These are phyloP conservation scores for Glonium stellatum DNA, from an alignment of 495 filamentous ascomycete species.

Conservation along the genomic window DNA sequence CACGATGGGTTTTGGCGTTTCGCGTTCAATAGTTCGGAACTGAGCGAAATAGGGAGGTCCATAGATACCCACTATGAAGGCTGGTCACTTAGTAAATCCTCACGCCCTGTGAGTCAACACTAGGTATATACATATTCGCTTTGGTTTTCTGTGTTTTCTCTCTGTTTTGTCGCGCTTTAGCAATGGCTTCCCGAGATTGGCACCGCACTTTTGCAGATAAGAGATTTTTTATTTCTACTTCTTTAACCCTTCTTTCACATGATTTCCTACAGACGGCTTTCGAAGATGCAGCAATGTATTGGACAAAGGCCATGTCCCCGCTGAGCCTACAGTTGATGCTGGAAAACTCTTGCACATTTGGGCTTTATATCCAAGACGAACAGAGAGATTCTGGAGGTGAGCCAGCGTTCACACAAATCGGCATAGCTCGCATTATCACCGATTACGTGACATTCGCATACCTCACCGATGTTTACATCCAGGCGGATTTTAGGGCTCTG, in stretches of 20 bases:
- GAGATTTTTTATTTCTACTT: conserved; percentile 29
- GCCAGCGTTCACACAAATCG: conserved; percentile 40
- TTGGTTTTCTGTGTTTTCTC: background rate
- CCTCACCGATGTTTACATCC: conserved; percentile 61
- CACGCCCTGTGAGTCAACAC: conserved; percentile 3
- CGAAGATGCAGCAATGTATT: conserved; percentile 29
- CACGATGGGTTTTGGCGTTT: no score
- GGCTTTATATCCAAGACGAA: conserved; percentile 22
- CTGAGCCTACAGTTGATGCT: conserved; percentile 24
- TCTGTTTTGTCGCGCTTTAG: background rate
- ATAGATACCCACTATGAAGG: no score
- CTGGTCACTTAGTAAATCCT: background rate
- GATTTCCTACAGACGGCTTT: conserved; percentile 33
- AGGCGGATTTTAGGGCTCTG: conserved; percentile 48
- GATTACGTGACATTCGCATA: conserved; percentile 61
- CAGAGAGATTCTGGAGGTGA: background rate
- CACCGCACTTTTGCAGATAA: conserved; percentile 6
- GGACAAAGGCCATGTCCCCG: conserved; percentile 24
- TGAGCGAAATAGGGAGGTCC: no score
- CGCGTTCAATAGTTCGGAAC: no score
- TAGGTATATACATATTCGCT: background rate
- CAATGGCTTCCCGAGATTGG: conserved; percentile 19
- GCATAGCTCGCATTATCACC: conserved; percentile 57
- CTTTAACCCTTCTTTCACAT: conserved; percentile 12
- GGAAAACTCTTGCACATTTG: conserved; percentile 31